These are phyloP conservation scores for Debaryomyces udenii DNA, from an alignment of 1,139 yeast genomes.

Conservation along the genomic window DNA sequence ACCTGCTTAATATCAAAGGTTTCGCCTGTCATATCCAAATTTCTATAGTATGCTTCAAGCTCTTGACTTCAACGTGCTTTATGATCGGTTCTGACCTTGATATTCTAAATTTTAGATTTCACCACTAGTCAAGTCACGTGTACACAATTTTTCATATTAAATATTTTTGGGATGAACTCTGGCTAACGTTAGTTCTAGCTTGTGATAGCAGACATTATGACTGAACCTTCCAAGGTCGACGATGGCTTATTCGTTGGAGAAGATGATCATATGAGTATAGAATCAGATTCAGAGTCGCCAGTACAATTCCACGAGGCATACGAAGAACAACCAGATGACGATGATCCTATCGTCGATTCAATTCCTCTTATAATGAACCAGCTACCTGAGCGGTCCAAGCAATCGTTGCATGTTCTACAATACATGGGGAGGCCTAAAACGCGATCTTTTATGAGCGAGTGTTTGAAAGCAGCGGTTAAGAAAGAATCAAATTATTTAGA, in stretches of 20 bases:
- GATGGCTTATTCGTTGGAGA: slow-evolving; percentile 18
- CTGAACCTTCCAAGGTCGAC: slow-evolving; percentile 4
- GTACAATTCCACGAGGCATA: slow-evolving; percentile 16
- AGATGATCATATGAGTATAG: slow-evolving; percentile 17
- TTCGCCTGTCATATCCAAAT: slow-evolving; percentile 18
- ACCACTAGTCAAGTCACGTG: slow-evolving; percentile 2
- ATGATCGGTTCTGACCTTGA: too few species aligned
- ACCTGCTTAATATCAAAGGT: slow-evolving; percentile 80
- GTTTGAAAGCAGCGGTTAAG: slow-evolving; percentile 60
- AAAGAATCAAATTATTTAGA: slow-evolving; percentile 60
- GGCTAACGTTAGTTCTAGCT: background rate
- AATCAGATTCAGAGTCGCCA: slow-evolving; percentile 12
- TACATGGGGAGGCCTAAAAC: slow-evolving; percentile 69
- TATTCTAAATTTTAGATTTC: slow-evolving; percentile 3
- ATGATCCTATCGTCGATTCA: slow-evolving; percentile 78
- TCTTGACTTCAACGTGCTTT: too few species aligned
- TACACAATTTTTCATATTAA: background rate
- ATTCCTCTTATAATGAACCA: slow-evolving; percentile 57
- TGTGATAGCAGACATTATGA: background rate
- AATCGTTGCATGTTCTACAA: slow-evolving; percentile 51
- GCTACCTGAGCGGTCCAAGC: slow-evolving; percentile 10
- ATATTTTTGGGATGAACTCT: slow-evolving; percentile 2
- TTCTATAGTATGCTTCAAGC: too few species aligned
- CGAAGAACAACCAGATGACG: slow-evolving; percentile 35
- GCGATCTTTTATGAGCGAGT: slow-evolving; percentile 47